Conservation (phyloP, 805 yeast species). For the Kodamaea kakaduensis region DNA sequence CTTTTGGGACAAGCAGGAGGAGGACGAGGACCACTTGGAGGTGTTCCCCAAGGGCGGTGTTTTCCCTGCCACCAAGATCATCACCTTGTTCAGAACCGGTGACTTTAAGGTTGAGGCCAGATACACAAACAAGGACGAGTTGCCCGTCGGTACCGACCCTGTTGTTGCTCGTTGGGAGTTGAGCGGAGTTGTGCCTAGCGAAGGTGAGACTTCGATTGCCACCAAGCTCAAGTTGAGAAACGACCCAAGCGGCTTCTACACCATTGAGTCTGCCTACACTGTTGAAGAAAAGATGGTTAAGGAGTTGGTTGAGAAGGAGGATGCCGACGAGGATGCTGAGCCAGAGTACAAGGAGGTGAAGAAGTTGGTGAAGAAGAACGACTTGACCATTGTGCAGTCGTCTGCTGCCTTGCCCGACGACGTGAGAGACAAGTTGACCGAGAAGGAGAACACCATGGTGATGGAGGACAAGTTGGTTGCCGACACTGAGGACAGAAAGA, state of each 20-base stretch:
- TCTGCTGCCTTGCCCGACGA: slow-evolving; percentile 60
- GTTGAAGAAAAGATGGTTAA: slow-evolving; percentile 87
- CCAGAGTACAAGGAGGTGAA: slow-evolving; percentile 87
- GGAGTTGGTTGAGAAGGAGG: slow-evolving; percentile 72
- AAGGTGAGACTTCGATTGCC: slow-evolving; percentile 73
- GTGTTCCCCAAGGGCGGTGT: slow-evolving; percentile 93
- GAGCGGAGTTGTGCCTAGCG: slow-evolving; percentile 76
- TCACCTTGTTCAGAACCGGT: slow-evolving; percentile 86
- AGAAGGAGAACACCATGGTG: slow-evolving; percentile 78
- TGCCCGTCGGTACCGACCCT: slow-evolving; percentile 66
- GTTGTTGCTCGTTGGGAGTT: slow-evolving; percentile 80
- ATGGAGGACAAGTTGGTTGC: slow-evolving; percentile 94
- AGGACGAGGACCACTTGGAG: slow-evolving; percentile 87
- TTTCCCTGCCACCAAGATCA: slow-evolving; percentile 93
- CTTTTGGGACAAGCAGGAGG: slow-evolving; percentile 91
- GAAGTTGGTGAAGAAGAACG: slow-evolving; percentile 89
- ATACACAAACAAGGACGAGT: slow-evolving; percentile 69
- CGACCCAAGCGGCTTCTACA: slow-evolving; percentile 94
- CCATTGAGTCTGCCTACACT: slow-evolving; percentile 90
- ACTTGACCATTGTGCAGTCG: slow-evolving; percentile 55
- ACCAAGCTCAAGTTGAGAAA: slow-evolving; percentile 93
- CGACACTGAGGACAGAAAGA: slow-evolving; percentile 98
- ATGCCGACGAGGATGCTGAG: slow-evolving; percentile 61
- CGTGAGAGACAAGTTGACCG: slow-evolving; percentile 59
- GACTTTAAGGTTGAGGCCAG: slow-evolving; percentile 85